Evolutionary conservation across 306 rosid species (phyloP).

Genomic region (Heteromeles arbutifolia): DNA sequence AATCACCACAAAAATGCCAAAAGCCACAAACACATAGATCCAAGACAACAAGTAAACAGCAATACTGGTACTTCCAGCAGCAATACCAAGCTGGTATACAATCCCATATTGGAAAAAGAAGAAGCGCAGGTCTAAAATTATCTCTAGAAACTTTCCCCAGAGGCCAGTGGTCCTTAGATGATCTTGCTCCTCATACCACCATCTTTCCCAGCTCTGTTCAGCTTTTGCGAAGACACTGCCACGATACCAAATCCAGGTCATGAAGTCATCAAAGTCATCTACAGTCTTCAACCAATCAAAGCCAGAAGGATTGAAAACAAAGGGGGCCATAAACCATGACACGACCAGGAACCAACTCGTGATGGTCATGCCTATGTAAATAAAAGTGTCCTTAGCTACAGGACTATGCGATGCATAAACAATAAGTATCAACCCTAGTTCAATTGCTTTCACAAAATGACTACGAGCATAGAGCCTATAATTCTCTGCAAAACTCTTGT

Average conservation of each 20-base stretch:
- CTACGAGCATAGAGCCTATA: conserved; percentile 86
- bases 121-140: conserved; percentile 72
- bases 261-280: conserved; percentile 70
- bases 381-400: conserved; percentile 47
- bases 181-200: conserved; percentile 96
- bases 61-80: conserved; percentile 60
- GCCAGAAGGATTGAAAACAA: conserved; percentile 77
- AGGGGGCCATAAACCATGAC: conserved; percentile 85
- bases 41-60: conserved; percentile 72
- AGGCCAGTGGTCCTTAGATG: conserved; percentile 65
- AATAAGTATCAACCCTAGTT: conserved; percentile 63
- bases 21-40: conserved; percentile 55
- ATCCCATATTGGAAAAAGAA: conserved; percentile 76
- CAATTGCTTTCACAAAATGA: conserved; percentile 89
- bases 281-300: conserved; percentile 93
- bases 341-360: conserved; percentile 76
- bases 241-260: conserved; percentile 71
- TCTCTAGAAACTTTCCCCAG: conserved; percentile 75
- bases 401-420: conserved; percentile 66
- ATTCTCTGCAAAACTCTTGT: conserved; percentile 80
- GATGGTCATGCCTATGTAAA: conserved; percentile 68
- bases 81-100: conserved; percentile 65
- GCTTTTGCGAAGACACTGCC: conserved; percentile 82
- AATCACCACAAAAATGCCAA: conserved; percentile 46
- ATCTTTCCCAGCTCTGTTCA: conserved; percentile 91